Percentiles rank a stretch among this genome's conserved stretches.
phyloP scores from a whole-genome alignment of 345 rosid genomes.

The Microcos paniculata region DNA sequence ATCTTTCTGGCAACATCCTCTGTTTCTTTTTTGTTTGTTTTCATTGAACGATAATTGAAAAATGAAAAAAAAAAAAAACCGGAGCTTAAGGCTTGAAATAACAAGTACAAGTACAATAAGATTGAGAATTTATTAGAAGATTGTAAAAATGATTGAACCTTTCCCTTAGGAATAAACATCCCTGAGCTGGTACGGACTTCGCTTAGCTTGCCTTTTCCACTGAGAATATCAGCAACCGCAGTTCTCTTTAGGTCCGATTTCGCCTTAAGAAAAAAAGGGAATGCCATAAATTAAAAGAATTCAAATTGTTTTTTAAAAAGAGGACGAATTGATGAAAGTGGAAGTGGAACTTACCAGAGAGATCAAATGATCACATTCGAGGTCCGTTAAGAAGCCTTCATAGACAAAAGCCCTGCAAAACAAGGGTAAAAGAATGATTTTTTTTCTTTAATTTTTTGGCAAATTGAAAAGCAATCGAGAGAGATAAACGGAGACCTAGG shows the following conservation, averaged over 20 bases:
- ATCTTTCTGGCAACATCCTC: constrained; percentile 49
- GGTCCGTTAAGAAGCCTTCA: constrained; percentile 82
- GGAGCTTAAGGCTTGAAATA: not conserved
- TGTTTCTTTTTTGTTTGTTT: too few species aligned
- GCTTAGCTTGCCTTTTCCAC: constrained; percentile 80
- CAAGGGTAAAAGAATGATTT: not conserved
- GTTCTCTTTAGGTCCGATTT: constrained; percentile 89
- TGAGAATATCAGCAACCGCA: constrained; percentile 84
- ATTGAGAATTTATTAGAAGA: not conserved
- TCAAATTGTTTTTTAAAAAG: constrained; percentile 8
- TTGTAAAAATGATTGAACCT: too few species aligned
- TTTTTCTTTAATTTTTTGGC: not conserved
- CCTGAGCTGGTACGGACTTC: constrained; percentile 97
- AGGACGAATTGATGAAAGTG: not conserved
- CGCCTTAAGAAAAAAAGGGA: constrained; percentile 44
- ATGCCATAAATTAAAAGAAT: not conserved
- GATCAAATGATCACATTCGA: constrained; percentile 95
- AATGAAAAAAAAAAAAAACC: too few species aligned
- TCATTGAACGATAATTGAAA: too few species aligned
- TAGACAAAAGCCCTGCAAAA: constrained; percentile 81
- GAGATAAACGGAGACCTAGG: constrained; percentile 52
- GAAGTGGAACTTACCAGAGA: constrained; percentile 57
- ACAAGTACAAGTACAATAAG: not conserved
- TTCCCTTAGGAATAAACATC: constrained; percentile 82
- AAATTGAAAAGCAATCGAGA: not conserved